phyloP scores from a whole-genome alignment of 768 basidiomycete species.

The Tubosaeta sp. region DNA sequence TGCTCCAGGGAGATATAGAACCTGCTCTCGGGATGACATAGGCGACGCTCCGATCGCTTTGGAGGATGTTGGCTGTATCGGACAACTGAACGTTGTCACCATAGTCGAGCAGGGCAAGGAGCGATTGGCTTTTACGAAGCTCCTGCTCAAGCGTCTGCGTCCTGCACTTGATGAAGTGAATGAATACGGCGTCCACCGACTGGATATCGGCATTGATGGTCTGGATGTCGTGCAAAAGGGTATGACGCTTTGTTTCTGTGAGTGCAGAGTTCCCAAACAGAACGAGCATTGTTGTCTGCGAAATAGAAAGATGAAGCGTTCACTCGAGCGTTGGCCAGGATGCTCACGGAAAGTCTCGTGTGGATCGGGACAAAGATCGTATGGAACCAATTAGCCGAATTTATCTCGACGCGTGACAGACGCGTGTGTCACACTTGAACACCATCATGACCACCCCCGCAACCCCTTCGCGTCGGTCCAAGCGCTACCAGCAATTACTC shows the following conservation, averaged over 20 bases:
- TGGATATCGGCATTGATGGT: constrained; percentile 45
- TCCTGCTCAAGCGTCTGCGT: constrained; percentile 42
- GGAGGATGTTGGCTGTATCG: constrained; percentile 36
- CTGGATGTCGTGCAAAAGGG: constrained; percentile 60
- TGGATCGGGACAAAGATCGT: constrained; percentile 1
- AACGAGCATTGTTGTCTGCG: constrained; percentile 59
- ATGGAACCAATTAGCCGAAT: constrained; percentile 2
- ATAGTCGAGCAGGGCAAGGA: constrained; percentile 76
- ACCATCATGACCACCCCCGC: constrained; percentile 7
- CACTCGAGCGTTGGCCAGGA: not conserved
- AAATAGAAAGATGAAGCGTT: not conserved
- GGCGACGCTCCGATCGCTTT: constrained; percentile 40
- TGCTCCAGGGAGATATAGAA: constrained; percentile 98
- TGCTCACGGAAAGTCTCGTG: constrained; percentile 11
- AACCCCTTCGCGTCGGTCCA: constrained; percentile 36
- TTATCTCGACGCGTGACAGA: constrained; percentile 19
- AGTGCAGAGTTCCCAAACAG: constrained; percentile 74
- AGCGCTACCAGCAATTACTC: constrained; percentile 34
- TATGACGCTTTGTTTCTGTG: constrained; percentile 64
- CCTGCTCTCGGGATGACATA: constrained; percentile 83
- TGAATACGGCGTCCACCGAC: constrained; percentile 77
- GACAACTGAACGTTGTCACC: constrained; percentile 67
- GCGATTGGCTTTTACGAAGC: constrained; percentile 42
- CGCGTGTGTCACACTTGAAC: constrained; percentile 13
- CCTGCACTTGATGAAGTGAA: constrained; percentile 77